Evolutionary conservation across 768 basidiomycete species (phyloP).

Genomic region (Chalciporus piperatus): DNA sequence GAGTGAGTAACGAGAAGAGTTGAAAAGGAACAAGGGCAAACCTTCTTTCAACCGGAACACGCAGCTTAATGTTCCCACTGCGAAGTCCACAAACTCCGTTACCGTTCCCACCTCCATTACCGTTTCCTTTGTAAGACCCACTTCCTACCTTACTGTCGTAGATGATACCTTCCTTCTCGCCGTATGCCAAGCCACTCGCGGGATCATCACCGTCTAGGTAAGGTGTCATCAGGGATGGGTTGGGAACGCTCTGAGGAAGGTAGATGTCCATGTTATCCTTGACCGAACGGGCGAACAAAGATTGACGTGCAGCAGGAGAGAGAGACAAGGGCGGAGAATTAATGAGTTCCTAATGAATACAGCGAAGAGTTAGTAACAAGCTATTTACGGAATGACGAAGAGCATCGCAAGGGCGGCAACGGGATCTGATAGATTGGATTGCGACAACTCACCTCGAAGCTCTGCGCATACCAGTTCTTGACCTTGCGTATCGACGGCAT

Average conservation of each 20-base stretch:
- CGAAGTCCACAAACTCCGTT: constrained; percentile 33
- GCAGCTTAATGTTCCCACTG: constrained; percentile 58
- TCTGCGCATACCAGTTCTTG: constrained; percentile 99
- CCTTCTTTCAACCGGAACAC: constrained; percentile 86
- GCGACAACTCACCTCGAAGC: constrained; percentile 79
- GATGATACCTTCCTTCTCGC: constrained; percentile 7
- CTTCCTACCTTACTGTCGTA: constrained; percentile 12
- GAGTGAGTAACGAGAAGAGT: constrained; percentile 1
- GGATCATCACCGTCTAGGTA: constrained; percentile 32
- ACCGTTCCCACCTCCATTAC: constrained; percentile 30
- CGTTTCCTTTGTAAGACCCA: constrained; percentile 15
- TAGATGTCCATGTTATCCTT: constrained; percentile 28
- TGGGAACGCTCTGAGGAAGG: constrained; percentile 75
- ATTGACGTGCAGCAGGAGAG: constrained; percentile 62
- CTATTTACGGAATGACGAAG: constrained; percentile 17
- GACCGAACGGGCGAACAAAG: constrained; percentile 51
- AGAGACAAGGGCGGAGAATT: constrained; percentile 77
- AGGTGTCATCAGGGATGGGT: constrained; percentile 59
- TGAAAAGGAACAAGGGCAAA: constrained; percentile 28
- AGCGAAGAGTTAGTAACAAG: constrained; percentile 62
- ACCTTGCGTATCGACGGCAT: constrained; percentile 95
- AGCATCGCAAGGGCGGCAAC: constrained; percentile 21
- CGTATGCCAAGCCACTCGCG: constrained; percentile 8
- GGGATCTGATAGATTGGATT: constrained; percentile 55
- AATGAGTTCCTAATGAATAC: constrained; percentile 76